Evolutionary conservation across 257 asterid genomes (phyloP).

Genomic region (Penstemon eatonii): DNA sequence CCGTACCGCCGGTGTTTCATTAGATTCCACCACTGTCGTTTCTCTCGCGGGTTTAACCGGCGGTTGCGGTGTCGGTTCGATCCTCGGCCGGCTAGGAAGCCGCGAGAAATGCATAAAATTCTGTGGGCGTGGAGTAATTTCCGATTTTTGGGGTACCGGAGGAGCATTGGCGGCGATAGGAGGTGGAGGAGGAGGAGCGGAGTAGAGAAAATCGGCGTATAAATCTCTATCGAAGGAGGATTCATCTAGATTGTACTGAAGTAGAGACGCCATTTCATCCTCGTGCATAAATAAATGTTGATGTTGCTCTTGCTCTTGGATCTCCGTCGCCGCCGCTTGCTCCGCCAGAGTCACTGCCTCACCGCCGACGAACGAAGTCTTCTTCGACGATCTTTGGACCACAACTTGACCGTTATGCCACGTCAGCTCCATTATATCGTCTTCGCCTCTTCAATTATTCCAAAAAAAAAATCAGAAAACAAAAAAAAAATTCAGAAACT

Average conservation of each 20-base stretch:
- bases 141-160: not conserved
- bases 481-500: no score
- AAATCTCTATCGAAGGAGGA: conserved; percentile 29
- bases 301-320: not conserved
- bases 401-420: conserved; percentile 36
- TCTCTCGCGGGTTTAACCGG: conserved; percentile 8
- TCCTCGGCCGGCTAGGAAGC: not conserved
- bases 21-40: no score
- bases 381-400: conserved; percentile 15
- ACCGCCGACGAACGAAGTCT: conserved; percentile 2
- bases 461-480: no score
- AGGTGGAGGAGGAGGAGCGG: conserved; percentile 13
- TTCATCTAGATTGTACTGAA: conserved; percentile 32
- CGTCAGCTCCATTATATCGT: conserved; percentile 33
- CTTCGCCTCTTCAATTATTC: conserved; percentile 12
- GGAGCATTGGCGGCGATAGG: not conserved
- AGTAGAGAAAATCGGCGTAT: conserved; percentile 24
- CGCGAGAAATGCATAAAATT: conserved; percentile 2
- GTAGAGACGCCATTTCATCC: conserved; percentile 42
- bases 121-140: not conserved
- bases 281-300: conserved; percentile 33
- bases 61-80: not conserved
- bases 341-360: conserved; percentile 9
- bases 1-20: no score
- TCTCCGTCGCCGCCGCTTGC: not conserved